These are phyloP conservation scores for Papiliotrema laurentii DNA, from an alignment of 1,284 basidiomycete genomes.

Conservation along the genomic window DNA sequence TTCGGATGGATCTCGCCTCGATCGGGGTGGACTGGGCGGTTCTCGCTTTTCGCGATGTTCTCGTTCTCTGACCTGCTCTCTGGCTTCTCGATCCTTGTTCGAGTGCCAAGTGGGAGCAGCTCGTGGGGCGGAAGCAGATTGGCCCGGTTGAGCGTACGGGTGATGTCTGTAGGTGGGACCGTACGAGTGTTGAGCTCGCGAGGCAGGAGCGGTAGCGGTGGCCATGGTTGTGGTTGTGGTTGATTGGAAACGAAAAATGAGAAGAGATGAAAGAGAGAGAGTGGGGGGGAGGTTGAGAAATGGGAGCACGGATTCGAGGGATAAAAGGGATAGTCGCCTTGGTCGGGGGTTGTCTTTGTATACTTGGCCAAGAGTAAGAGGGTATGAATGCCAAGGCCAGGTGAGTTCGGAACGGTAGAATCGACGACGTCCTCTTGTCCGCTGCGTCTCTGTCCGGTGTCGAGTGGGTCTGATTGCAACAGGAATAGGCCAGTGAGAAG, in stretches of 20 bases:
- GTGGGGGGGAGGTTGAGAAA: not conserved
- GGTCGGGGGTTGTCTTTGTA: too few species aligned
- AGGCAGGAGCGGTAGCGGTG: not conserved
- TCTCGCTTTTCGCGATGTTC: too few species aligned
- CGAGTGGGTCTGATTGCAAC: too few species aligned
- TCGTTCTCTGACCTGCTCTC: too few species aligned
- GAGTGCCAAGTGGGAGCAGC: not conserved
- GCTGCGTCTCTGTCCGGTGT: too few species aligned
- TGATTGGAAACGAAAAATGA: not conserved
- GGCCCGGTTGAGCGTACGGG: not conserved
- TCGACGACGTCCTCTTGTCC: too few species aligned
- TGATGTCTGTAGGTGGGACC: slow-evolving; percentile 2
- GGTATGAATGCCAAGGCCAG: too few species aligned
- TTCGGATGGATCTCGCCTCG: slow-evolving; percentile 29
- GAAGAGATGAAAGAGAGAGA: not conserved
- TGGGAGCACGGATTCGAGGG: too few species aligned
- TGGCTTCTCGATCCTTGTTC: not conserved
- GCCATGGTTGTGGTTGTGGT: not conserved
- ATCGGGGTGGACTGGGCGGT: slow-evolving; percentile 40
- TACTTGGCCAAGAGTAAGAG: too few species aligned
- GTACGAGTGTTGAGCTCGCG: not conserved
- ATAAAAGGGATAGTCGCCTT: too few species aligned
- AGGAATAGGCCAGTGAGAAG: too few species aligned
- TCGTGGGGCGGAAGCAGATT: slow-evolving; percentile 1
- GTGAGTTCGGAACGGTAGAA: too few species aligned